Conservation (phyloP, 805 yeast genomes). For the Pichia heedii region DNA sequence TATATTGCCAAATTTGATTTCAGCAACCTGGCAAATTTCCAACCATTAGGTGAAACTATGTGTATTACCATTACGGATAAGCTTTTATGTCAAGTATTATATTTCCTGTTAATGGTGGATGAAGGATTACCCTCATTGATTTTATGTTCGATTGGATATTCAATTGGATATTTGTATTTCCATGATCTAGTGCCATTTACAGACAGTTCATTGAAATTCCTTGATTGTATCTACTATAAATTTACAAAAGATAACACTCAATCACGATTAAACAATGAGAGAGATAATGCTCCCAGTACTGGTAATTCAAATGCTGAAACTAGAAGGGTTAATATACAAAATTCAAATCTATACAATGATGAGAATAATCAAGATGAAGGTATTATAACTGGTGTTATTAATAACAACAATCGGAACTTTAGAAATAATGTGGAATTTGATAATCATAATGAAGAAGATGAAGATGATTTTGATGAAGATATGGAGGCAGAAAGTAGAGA, state of each 20-base stretch:
- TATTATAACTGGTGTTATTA: too few species aligned
- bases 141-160: conserved; percentile 33
- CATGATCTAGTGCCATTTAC: conserved; percentile 37
- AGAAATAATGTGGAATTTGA: background rate
- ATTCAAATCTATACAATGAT: too few species aligned
- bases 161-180: conserved; percentile 36
- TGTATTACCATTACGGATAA: conserved; percentile 10
- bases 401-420: background rate
- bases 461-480: conserved; percentile 18
- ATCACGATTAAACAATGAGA: background rate
- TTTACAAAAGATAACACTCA: conserved; percentile 5
- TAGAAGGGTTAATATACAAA: too few species aligned
- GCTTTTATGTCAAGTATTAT: conserved; percentile 6
- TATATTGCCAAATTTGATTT: conserved; percentile 31
- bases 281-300: too few species aligned
- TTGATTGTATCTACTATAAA: conserved; percentile 13
- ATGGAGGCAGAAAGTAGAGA: conserved; percentile 25
- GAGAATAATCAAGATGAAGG: too few species aligned
- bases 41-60: conserved; percentile 26
- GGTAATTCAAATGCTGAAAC: background rate
- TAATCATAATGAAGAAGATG: conserved; percentile 20
- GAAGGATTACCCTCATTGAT: conserved; percentile 33
- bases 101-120: conserved; percentile 24
- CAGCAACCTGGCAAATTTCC: conserved; percentile 17
- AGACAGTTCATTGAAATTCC: conserved; percentile 19